Evolutionary conservation across 495 filamentous ascomycete species (phyloP).

Genomic region (Penicillium turbatum): DNA sequence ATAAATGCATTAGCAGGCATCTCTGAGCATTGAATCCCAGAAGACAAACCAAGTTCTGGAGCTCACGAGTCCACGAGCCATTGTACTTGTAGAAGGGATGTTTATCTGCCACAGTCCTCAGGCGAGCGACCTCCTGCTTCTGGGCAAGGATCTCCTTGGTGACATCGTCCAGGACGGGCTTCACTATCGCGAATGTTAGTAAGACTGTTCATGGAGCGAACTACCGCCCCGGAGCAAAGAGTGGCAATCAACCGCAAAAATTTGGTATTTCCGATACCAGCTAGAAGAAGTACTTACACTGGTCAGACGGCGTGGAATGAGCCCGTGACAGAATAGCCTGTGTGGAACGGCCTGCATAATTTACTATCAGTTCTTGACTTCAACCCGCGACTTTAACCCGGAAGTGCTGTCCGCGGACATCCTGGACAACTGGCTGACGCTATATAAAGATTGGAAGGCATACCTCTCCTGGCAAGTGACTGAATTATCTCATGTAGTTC

Average conservation of each 20-base stretch:
- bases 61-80: conserved; percentile 70
- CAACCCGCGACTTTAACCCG: not conserved
- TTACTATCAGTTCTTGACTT: conserved; percentile 6
- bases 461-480: conserved; percentile 68
- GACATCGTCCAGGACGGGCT: conserved; percentile 42
- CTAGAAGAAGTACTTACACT: conserved; percentile 53
- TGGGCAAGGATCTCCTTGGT: conserved; percentile 40
- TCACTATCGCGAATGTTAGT: conserved; percentile 29
- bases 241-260: not conserved
- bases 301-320: conserved; percentile 75
- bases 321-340: conserved; percentile 80
- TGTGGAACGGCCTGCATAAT: conserved; percentile 52
- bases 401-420: not conserved
- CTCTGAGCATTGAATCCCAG: not conserved
- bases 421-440: not conserved
- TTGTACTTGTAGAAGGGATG: conserved; percentile 98
- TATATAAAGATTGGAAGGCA: not conserved
- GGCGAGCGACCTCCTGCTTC: conserved; percentile 42
- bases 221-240: not conserved
- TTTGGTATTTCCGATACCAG: not conserved
- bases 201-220: not conserved
- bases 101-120: conserved; percentile 67
- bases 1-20: conserved; percentile 3
- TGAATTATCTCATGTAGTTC: conserved; percentile 77
- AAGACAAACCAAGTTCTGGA: conserved; percentile 69